A percentile compares a stretch with the other conserved stretches of the same genome.
These are phyloP conservation scores for Corymbia maculata DNA, from an alignment of 345 rosid species.

Conservation along the genomic window DNA sequence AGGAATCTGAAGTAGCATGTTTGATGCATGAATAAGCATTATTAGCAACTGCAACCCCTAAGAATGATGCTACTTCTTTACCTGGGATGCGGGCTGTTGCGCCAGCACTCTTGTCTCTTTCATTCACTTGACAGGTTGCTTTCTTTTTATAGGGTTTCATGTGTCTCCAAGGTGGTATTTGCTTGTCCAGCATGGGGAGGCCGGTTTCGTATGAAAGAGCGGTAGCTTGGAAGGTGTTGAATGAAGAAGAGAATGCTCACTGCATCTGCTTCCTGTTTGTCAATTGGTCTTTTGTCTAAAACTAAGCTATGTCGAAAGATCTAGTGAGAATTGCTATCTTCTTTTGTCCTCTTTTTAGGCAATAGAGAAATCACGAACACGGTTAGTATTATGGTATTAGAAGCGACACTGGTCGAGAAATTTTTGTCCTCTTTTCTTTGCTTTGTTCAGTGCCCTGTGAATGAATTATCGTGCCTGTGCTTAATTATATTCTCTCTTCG, in stretches of 20 bases:
- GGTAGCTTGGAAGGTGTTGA: slow-evolving; percentile 89
- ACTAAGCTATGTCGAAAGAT: background rate
- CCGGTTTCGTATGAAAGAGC: slow-evolving; percentile 82
- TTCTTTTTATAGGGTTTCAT: slow-evolving; percentile 54
- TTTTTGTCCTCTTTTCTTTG: background rate
- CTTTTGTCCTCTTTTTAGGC: background rate
- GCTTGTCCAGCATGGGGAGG: slow-evolving; percentile 97
- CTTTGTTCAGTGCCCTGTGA: background rate
- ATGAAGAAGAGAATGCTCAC: slow-evolving; percentile 80
- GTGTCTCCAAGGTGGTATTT: slow-evolving; percentile 76
- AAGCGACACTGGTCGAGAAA: background rate
- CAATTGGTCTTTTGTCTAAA: slow-evolving; percentile 89
- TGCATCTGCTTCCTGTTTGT: slow-evolving; percentile 90
- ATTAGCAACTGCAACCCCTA: background rate
- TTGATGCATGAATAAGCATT: background rate
- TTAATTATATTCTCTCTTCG: background rate
- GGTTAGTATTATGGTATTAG: background rate
- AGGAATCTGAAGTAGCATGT: background rate
- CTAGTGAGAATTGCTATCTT: background rate
- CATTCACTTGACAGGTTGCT: background rate
- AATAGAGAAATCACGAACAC: background rate
- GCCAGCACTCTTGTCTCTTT: background rate
- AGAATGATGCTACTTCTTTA: background rate
- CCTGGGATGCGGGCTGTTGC: background rate
- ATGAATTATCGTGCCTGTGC: background rate